phyloP scores from a whole-genome alignment of 2,329 filamentous ascomycete genomes.

The Pezicula carpinea region DNA sequence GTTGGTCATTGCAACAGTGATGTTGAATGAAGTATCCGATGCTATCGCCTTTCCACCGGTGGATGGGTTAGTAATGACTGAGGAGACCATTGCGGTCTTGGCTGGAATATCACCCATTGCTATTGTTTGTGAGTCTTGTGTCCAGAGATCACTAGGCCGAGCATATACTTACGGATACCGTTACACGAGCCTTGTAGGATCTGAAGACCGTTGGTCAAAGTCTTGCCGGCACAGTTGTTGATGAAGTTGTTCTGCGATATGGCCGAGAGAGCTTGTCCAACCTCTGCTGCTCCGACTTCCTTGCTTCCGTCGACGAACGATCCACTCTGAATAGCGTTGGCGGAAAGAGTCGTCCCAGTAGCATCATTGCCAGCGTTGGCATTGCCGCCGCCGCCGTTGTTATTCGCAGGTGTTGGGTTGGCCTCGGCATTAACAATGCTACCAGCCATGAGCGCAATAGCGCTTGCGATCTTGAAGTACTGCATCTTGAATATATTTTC shows the following conservation, averaged over 20 bases:
- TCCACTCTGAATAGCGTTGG: conserved; percentile 13
- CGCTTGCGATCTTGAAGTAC: conserved; percentile 20
- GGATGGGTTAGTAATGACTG: conserved; percentile 24
- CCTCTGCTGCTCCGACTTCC: conserved; percentile 12
- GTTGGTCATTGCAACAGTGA: conserved; percentile 27
- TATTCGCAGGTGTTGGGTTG: conserved; percentile 8
- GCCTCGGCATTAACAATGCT: conserved; percentile 12
- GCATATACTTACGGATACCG: conserved; percentile 11
- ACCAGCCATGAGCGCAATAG: conserved; percentile 16
- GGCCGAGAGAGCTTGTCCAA: conserved; percentile 14
- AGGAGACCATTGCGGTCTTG: conserved; percentile 28
- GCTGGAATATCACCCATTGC: conserved; percentile 20
- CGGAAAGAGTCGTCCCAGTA: conserved; percentile 5
- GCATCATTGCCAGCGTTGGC: conserved; percentile 1
- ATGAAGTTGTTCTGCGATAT: conserved; percentile 26
- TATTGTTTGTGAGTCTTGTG: conserved; percentile 11
- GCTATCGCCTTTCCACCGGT: conserved; percentile 16
- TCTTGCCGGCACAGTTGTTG: conserved; percentile 27
- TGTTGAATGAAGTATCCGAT: conserved; percentile 25
- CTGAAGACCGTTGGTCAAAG: conserved; percentile 55
- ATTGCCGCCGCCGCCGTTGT: conserved; percentile 5
- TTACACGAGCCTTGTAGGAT: conserved; percentile 56
- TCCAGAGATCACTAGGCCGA: background rate
- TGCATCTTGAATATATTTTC: conserved; percentile 20
- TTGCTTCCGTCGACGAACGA: conserved; percentile 15